phyloP scores from a whole-genome alignment of 331 rosid genomes.

The Rosa hybrid region DNA sequence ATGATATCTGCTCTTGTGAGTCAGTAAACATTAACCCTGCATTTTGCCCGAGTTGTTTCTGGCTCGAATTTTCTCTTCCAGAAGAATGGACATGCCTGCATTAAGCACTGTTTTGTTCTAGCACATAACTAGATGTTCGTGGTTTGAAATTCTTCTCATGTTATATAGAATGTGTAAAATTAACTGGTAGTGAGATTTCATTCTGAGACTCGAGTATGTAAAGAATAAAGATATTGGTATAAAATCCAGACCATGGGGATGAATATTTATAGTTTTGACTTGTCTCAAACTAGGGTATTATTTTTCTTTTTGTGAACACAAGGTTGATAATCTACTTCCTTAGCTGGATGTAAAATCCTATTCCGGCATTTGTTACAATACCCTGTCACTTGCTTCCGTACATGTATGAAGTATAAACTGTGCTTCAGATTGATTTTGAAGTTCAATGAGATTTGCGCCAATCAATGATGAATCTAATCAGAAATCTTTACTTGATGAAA shows the following conservation, averaged over 20 bases:
- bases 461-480: neutral
- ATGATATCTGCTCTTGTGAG: neutral
- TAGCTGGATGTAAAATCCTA: neutral
- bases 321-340: neutral
- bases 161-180: neutral
- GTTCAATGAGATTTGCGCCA: neutral
- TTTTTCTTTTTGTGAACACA: neutral
- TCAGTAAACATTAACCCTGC: neutral
- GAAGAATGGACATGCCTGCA: slow-evolving; percentile 23
- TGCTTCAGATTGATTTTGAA: neutral
- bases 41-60: neutral
- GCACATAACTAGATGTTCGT: neutral
- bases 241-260: neutral
- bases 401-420: neutral
- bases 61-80: neutral
- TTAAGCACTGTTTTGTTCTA: neutral
- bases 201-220: neutral
- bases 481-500: neutral
- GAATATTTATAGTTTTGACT: neutral
- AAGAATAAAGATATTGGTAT: neutral
- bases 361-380: neutral
- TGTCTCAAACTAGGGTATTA: neutral
- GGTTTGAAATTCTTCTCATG: neutral
- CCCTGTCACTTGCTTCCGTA: neutral
- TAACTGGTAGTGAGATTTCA: neutral